Conservation (phyloP, 768 basidiomycete genomes). For the Panaeolus cyanescens region DNA sequence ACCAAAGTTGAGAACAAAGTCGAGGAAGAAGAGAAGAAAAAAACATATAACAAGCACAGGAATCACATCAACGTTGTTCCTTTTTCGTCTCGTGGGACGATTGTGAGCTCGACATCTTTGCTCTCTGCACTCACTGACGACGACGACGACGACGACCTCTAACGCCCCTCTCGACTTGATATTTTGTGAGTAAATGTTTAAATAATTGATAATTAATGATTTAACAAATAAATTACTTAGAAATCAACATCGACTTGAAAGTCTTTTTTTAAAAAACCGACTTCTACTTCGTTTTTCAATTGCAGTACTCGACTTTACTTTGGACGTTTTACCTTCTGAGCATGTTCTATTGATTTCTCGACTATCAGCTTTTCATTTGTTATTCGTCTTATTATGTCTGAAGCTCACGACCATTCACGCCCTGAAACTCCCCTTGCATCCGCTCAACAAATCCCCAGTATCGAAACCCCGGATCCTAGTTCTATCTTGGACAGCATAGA, state of each 20-base stretch:
- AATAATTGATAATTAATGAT: too few relatives aligned
- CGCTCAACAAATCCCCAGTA: conserved; percentile 22
- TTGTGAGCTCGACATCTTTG: conserved; percentile 1
- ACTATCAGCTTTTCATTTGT: conserved; percentile 22
- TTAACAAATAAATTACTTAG: too few relatives aligned
- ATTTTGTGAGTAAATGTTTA: conserved; percentile 9
- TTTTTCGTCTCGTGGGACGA: conserved; percentile 6
- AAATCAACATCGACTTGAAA: too few relatives aligned
- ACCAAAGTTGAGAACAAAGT: neutral
- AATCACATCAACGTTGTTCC: conserved; percentile 13
- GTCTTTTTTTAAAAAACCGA: conserved; percentile 9
- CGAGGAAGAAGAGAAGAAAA: neutral
- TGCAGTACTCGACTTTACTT: neutral
- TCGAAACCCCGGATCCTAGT: conserved; percentile 23
- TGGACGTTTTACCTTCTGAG: conserved; percentile 18
- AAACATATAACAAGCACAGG: conserved; percentile 2
- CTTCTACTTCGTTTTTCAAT: conserved; percentile 7
- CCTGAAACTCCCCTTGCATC: conserved; percentile 27
- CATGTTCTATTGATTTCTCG: conserved; percentile 28
- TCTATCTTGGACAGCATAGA: conserved; percentile 22
- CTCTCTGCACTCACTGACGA: conserved; percentile 20
- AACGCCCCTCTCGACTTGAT: conserved; percentile 15
- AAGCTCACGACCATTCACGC: conserved; percentile 28
- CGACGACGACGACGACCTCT: conserved; percentile 24
- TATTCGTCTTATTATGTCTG: conserved; percentile 6